Evolutionary conservation across 1,284 basidiomycete genomes (phyloP), one percentile per base, ranked within the genome.

Genomic region (Ceratobasidium sp.): DNA sequence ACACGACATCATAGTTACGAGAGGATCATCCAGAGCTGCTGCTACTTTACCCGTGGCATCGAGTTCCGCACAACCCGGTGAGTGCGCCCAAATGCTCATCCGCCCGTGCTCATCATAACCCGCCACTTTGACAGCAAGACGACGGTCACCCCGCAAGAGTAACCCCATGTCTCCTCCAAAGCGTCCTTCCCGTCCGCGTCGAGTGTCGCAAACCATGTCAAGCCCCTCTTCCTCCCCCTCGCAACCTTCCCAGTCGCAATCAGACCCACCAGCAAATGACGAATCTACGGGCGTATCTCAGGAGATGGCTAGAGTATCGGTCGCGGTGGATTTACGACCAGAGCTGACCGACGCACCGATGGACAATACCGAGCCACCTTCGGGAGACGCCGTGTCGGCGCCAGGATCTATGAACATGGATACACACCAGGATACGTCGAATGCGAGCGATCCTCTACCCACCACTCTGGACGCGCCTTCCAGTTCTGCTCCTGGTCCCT

Each of bases 221-320:
- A 42, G 53, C 18, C 42, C 66, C 14, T 48, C 53, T 3, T 69
- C 66, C 12, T 59, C 66, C 11, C 40, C 63, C 14, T 30, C 23
- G 28, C 53, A 54, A 12, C 28, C 53, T 12, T 54, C 53, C 53
- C n/a, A 54, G 53, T 56, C 63, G 36, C 63, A 58, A 16, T 59
- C 66, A 2, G 66, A 69, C 23, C 53, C 66, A 46, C 28, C 54
- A 25, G 14, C 9, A 42, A 46, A 4, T 42, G 53, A 48, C 7
- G 66, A 69, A 25, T 48, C 66, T 18, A 59, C 66, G 12, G 66
- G 66, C 14, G 58, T 69, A 42, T 69, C 66, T 5, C 66, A 69
- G 28, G 66, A 69, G 5, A n/a, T 69, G 38, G 66, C 66, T 12
- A 25, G 40, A 46, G 66, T 69, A 33, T 58, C 53, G 11, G 40